phyloP scores from a whole-genome alignment of 768 basidiomycete species.

The Pulveroboletus ravenelii region DNA sequence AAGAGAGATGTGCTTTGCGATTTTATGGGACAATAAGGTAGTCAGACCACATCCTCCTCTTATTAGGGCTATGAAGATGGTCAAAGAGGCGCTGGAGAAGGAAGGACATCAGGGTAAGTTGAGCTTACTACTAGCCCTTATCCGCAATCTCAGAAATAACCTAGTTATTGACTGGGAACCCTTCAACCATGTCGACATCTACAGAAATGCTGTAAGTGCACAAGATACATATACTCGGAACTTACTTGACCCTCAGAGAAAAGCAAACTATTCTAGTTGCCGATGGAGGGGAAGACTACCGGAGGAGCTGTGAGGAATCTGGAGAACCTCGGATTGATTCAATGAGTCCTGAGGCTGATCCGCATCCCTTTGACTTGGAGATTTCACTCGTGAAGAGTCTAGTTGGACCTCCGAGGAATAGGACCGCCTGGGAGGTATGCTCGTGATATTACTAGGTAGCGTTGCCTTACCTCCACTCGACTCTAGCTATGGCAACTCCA shows the following conservation, averaged over 20 bases:
- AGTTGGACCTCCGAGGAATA: slow-evolving; percentile 39
- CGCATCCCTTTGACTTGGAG: slow-evolving; percentile 37
- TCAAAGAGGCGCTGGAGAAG: slow-evolving; percentile 52
- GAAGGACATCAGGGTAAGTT: slow-evolving; percentile 63
- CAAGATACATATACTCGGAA: background rate
- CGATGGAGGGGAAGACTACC: slow-evolving; percentile 40
- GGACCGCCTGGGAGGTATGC: slow-evolving; percentile 41
- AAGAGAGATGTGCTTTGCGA: slow-evolving; percentile 48
- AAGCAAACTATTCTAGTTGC: slow-evolving; percentile 37
- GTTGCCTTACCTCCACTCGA: background rate
- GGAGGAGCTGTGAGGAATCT: slow-evolving; percentile 31
- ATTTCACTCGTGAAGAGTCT: slow-evolving; percentile 42
- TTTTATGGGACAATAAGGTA: slow-evolving; percentile 65
- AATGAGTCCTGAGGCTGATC: slow-evolving; percentile 32
- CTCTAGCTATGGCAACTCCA: slow-evolving; percentile 45
- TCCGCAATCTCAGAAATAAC: slow-evolving; percentile 4
- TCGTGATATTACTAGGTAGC: background rate
- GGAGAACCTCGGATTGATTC: slow-evolving; percentile 42
- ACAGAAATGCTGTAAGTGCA: slow-evolving; percentile 21
- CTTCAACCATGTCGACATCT: slow-evolving; percentile 41
- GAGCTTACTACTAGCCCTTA: background rate
- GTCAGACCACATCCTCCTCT: slow-evolving; percentile 64
- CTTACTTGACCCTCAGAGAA: slow-evolving; percentile 1
- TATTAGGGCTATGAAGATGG: slow-evolving; percentile 51
- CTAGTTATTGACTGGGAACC: slow-evolving; percentile 65